These are phyloP conservation scores for Euphorbia celastroides DNA, from an alignment of 441 rosid genomes.

Conservation along the genomic window DNA sequence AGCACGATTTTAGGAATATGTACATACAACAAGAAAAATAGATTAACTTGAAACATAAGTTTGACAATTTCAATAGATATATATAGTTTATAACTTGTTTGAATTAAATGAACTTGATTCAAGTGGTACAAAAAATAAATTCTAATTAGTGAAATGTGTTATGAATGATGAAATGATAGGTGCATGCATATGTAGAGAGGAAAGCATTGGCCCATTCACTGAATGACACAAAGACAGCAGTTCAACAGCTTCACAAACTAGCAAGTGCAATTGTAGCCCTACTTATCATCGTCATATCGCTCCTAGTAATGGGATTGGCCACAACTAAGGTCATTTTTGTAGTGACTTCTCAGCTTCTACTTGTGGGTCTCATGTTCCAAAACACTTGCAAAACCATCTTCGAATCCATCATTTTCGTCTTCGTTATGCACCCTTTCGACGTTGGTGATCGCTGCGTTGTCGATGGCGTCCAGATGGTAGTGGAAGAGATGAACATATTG, in stretches of 20 bases:
- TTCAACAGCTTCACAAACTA: slow-evolving; percentile 41
- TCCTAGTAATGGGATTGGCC: slow-evolving; percentile 39
- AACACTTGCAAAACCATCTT: slow-evolving; percentile 44
- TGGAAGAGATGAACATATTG: slow-evolving; percentile 49
- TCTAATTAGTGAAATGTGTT: too few species aligned
- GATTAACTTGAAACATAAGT: too few species aligned
- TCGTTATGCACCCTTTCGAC: slow-evolving; percentile 49
- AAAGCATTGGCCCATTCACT: slow-evolving; percentile 39
- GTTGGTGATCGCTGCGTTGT: slow-evolving; percentile 54
- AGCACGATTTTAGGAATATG: too few species aligned
- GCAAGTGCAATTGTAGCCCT: slow-evolving; percentile 31
- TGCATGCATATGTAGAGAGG: slow-evolving; percentile 37
- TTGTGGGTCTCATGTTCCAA: slow-evolving; percentile 40
- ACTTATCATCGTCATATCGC: slow-evolving; percentile 30
- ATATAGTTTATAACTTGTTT: too few species aligned
- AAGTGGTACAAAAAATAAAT: too few species aligned
- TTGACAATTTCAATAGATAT: too few species aligned
- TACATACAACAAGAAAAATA: too few species aligned
- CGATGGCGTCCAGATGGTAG: slow-evolving; percentile 46
- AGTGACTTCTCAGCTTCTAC: slow-evolving; percentile 34
- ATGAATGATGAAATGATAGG: slow-evolving; percentile 15
- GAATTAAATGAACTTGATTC: too few species aligned
- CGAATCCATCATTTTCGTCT: slow-evolving; percentile 43
- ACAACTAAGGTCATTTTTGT: slow-evolving; percentile 31
- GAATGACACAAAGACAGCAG: slow-evolving; percentile 43